Conservation (phyloP, 345 rosid species). For the Hirschfeldia incana region DNA sequence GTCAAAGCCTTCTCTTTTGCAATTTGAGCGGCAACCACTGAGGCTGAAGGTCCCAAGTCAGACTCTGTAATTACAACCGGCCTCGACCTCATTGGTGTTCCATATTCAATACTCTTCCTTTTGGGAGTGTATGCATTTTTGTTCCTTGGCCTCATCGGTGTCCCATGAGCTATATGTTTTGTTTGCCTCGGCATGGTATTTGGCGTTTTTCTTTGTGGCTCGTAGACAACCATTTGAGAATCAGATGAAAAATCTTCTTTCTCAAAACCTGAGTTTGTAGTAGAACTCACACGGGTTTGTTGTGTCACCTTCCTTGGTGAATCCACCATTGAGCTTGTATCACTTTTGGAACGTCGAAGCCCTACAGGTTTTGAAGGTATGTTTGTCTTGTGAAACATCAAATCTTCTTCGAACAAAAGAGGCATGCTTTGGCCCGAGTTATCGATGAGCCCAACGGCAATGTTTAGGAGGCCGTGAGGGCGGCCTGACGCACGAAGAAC, state of each 20-base stretch:
- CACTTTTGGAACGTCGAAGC: constrained; percentile 73
- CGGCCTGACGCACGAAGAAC: constrained; percentile 80
- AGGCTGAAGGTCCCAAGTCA: constrained; percentile 82
- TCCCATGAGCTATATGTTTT: constrained; percentile 28
- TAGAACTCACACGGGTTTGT: constrained; percentile 34
- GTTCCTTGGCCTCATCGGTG: constrained; percentile 39
- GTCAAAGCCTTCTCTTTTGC: constrained; percentile 42
- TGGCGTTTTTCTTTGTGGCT: constrained; percentile 21
- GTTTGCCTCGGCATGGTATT: constrained; percentile 13
- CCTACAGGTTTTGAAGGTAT: constrained; percentile 56
- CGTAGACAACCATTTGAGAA: constrained; percentile 17
- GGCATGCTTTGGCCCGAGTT: constrained; percentile 92
- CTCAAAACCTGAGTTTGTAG: constrained; percentile 40
- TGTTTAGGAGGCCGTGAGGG: constrained; percentile 83
- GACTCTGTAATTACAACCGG: constrained; percentile 54
- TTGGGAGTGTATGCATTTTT: constrained; percentile 25
- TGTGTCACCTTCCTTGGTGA: constrained; percentile 27
- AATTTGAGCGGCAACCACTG: constrained; percentile 75
- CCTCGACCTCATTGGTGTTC: constrained; percentile 43
- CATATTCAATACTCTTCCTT: constrained; percentile 32
- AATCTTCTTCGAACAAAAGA: constrained; percentile 41
- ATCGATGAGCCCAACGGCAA: constrained; percentile 75
- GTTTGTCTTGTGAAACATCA: constrained; percentile 35
- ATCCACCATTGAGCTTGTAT: constrained; percentile 62
- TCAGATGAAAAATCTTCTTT: constrained; percentile 38